These are phyloP conservation scores for Somion occarium DNA, from an alignment of 1,284 basidiomycete species.

Conservation along the genomic window DNA sequence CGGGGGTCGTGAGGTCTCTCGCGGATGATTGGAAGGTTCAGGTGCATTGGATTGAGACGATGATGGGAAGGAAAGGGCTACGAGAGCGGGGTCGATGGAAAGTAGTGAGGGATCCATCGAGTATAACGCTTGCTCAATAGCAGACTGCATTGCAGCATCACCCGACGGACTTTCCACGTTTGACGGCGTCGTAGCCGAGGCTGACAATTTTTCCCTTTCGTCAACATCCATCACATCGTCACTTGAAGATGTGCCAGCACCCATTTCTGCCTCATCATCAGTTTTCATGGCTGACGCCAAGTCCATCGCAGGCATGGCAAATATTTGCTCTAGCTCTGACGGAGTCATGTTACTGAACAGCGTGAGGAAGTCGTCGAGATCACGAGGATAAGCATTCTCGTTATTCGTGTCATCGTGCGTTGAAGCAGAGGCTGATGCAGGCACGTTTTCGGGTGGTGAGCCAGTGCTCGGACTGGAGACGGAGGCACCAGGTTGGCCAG, in stretches of 20 bases:
- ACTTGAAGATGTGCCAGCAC: not conserved
- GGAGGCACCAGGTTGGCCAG: not conserved
- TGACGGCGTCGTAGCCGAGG: not conserved
- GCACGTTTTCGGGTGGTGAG: not conserved
- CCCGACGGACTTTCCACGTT: not conserved
- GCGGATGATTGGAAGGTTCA: not conserved
- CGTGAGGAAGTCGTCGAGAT: slow-evolving; percentile 12
- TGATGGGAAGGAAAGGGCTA: slow-evolving; percentile 5
- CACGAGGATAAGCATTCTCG: slow-evolving; percentile 1
- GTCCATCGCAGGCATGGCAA: not conserved
- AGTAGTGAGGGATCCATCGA: slow-evolving; percentile 6
- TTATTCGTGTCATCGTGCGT: too few relatives aligned
- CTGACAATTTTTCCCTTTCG: not conserved
- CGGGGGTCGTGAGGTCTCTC: not conserved
- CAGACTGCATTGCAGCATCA: not conserved
- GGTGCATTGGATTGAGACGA: not conserved
- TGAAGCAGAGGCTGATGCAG: not conserved
- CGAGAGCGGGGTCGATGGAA: slow-evolving; percentile 10
- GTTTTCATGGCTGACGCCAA: not conserved
- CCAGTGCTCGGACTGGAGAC: not conserved
- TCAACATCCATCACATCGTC: not conserved
- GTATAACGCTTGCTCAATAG: not conserved
- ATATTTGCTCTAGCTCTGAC: slow-evolving; percentile 9
- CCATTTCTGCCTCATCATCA: not conserved
- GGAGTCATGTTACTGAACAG: slow-evolving; percentile 12